phyloP scores from a whole-genome alignment of 768 basidiomycete genomes.

The Podaxis sp. region DNA sequence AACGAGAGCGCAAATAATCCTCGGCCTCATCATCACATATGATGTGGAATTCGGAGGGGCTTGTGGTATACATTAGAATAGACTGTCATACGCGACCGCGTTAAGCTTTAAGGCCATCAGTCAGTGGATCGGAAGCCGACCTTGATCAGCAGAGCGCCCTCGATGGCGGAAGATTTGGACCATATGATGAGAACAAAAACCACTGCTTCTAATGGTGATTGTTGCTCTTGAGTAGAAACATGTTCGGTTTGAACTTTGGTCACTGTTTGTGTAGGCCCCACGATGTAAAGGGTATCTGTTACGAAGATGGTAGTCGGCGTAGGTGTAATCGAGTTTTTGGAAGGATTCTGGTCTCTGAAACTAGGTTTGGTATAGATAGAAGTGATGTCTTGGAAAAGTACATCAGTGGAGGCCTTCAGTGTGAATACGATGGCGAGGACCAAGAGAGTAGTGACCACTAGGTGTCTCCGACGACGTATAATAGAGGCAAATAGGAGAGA shows the following conservation, averaged over 20 bases:
- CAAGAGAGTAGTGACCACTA: background rate
- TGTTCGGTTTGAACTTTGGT: background rate
- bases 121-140: constrained; percentile 22
- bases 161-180: constrained; percentile 39
- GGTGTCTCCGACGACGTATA: background rate
- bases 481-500: background rate
- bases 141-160: constrained; percentile 44
- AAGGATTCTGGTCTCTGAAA: background rate
- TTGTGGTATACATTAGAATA: constrained; percentile 37
- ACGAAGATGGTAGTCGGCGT: background rate
- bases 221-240: background rate
- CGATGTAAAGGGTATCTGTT: background rate
- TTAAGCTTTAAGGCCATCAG: background rate
- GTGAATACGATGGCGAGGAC: background rate
- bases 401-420: background rate
- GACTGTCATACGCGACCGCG: constrained; percentile 24
- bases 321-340: background rate
- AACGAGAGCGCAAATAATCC: constrained; percentile 34
- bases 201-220: constrained; percentile 26
- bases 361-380: background rate
- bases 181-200: constrained; percentile 45
- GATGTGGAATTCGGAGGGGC: constrained; percentile 41
- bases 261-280: background rate
- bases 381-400: background rate
- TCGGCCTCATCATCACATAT: constrained; percentile 46